Conservation (phyloP, 495 filamentous ascomycete genomes). For the Choiromyces venosus region DNA sequence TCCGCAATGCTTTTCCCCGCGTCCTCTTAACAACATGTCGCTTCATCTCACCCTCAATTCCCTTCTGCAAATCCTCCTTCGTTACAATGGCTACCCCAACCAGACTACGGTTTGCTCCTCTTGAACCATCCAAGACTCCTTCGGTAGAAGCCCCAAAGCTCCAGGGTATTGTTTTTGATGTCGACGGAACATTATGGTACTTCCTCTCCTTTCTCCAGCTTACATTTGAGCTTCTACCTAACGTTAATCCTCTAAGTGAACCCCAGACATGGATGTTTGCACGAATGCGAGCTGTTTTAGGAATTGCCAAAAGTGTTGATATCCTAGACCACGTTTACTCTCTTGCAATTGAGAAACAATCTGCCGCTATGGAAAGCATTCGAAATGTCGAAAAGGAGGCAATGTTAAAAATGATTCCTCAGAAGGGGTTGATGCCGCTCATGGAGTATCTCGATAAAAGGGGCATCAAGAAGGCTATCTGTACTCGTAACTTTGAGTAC, state of each 20-base stretch:
- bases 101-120: constrained; percentile 48
- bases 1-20: neutral
- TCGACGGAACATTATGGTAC: constrained; percentile 90
- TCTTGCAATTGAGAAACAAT: constrained; percentile 59
- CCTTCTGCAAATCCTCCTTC: neutral
- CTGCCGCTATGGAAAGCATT: constrained; percentile 64
- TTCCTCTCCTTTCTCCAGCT: constrained; percentile 37
- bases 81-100: constrained; percentile 12
- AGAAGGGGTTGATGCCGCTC: constrained; percentile 65
- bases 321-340: constrained; percentile 82
- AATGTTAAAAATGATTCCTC: constrained; percentile 71
- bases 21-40: neutral
- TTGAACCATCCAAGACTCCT: constrained; percentile 45
- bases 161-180: constrained; percentile 85
- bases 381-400: constrained; percentile 70
- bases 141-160: constrained; percentile 52
- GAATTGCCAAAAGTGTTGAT: constrained; percentile 64
- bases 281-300: constrained; percentile 65
- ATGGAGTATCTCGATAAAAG: constrained; percentile 73
- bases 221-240: constrained; percentile 13
- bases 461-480: constrained; percentile 69
- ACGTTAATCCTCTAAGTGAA: constrained; percentile 49
- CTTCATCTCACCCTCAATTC: neutral
- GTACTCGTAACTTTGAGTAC: constrained; percentile 89
- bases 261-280: constrained; percentile 95